phyloP scores from a whole-genome alignment of 192 early-diverging fungal species.

The Haplosporangium gracile region DNA sequence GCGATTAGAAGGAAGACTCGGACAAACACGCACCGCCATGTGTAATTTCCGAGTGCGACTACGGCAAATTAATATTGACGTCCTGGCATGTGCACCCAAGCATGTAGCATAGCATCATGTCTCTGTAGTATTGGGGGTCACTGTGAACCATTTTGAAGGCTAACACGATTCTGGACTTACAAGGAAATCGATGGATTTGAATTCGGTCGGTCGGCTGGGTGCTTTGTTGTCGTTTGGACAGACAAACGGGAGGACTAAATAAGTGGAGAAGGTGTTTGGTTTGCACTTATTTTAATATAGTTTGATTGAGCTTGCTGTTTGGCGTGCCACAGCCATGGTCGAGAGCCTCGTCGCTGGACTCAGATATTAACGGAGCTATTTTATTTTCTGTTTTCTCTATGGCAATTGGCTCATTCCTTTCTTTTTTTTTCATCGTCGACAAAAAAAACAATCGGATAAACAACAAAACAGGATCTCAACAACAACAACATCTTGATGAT shows the following conservation, averaged over 20 bases:
- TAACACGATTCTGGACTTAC: not conserved
- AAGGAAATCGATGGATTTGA: not conserved
- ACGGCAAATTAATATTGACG: not conserved
- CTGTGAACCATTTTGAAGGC: not conserved
- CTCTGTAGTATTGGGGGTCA: not conserved
- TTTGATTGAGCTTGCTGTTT: not conserved
- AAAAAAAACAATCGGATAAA: not conserved
- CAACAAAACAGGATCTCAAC: constrained; percentile 28
- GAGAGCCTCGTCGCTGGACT: not conserved
- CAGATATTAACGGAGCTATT: not conserved
- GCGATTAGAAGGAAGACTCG: not conserved
- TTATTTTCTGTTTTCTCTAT: constrained; percentile 4
- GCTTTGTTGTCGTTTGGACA: not conserved
- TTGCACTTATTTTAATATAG: constrained; percentile 10
- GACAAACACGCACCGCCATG: not conserved
- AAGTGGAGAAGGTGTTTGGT: not conserved
- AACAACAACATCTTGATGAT: constrained; percentile 53
- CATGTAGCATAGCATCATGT: not conserved
- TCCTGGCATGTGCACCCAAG: not conserved
- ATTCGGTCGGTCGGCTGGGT: not conserved
- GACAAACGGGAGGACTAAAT: not conserved
- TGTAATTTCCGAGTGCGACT: not conserved
- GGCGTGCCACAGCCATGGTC: not conserved
- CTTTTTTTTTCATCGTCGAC: not conserved
- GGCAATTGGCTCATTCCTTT: not conserved